Base-by-base conservation (phyloP, 2,329 filamentous ascomycete species). In the Fusarium anthophilum region DNA sequence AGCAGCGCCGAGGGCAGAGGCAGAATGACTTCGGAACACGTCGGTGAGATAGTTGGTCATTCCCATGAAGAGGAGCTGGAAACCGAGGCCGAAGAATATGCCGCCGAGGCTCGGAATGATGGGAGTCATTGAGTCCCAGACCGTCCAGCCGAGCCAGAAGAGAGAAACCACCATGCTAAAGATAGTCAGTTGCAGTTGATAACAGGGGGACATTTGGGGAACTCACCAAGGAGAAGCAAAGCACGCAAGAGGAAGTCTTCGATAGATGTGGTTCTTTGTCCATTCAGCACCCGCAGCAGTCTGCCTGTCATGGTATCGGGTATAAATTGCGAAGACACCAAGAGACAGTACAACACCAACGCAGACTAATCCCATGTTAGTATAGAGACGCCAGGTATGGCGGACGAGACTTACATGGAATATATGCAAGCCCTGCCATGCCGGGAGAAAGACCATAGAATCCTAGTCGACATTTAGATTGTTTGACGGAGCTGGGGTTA, bases 141-240 rank as follows among this genome's bases (percentile, higher is more conserved):
- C 87, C 2, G 89, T 89, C 89, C 89, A 91, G 1, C 88, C 88
- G 65, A 90, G 88, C 87, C 87, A 89, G 79, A 90, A 89, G 9
- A 90, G 82, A 22, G 87, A 86, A 47, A 89, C 79, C 0, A 90
- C 89, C 44, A 91, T 83, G n/a, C 81, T 60, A 83, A 84, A 38
- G 43, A 55, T 28, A 22, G 43, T 70, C 14, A 70, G 60, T 32
- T 45, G 28, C 11, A 44, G 54, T 32, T n/a, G 14, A 15, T 22
- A 20, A 17, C 5, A 35, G 32, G 10, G 20, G 12, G 11, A 15
- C 26, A 43, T 18, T 20, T 14, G 15, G 87, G 69, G 67, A 88
- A 86, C 87, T 44, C 86, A 86, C 81, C 91, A 89, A 0, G 90
- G 90, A n/a, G 90, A 86, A 14, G 89, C 89, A 66, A 90, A 88